phyloP scores from a whole-genome alignment of 2,329 filamentous ascomycete species.

The Ceratocystis cubensis region DNA sequence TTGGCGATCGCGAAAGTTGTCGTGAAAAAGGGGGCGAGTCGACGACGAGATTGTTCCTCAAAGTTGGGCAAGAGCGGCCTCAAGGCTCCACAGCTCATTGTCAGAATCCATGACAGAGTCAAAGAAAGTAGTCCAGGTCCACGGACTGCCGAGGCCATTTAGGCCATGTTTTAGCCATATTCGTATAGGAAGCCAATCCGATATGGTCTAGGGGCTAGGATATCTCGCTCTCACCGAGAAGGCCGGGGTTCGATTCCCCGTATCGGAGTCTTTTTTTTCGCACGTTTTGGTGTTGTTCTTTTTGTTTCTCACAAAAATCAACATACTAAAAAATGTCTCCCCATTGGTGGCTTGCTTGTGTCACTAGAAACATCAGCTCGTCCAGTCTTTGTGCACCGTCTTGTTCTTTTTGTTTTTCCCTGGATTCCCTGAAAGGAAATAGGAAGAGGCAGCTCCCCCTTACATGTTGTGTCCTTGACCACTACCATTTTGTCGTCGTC shows the following conservation, averaged over 20 bases:
- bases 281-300: too few species aligned
- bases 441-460: slow-evolving; percentile 1
- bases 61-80: too few species aligned
- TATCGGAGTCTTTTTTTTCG: slow-evolving; percentile 19
- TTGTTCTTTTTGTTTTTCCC: not conserved
- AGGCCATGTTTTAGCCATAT: too few species aligned
- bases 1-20: too few species aligned
- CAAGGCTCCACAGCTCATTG: too few species aligned
- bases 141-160: too few species aligned
- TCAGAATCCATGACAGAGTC: too few species aligned
- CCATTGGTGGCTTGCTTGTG: not conserved
- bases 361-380: slow-evolving; percentile 3
- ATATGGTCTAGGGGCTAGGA: slow-evolving; percentile 17
- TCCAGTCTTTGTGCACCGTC: not conserved
- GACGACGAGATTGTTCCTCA: too few species aligned
- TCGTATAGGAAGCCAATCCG: not conserved
- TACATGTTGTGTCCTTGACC: not conserved
- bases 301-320: not conserved
- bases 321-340: not conserved
- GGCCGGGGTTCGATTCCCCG: slow-evolving; percentile 25
- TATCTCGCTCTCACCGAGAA: slow-evolving; percentile 21
- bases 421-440: not conserved
- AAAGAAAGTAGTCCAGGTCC: too few species aligned
- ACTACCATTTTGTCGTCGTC: not conserved
- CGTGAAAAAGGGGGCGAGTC: too few species aligned